phyloP scores from a whole-genome alignment of 2,329 filamentous ascomycete species.

The Talaromyces islandicus region DNA sequence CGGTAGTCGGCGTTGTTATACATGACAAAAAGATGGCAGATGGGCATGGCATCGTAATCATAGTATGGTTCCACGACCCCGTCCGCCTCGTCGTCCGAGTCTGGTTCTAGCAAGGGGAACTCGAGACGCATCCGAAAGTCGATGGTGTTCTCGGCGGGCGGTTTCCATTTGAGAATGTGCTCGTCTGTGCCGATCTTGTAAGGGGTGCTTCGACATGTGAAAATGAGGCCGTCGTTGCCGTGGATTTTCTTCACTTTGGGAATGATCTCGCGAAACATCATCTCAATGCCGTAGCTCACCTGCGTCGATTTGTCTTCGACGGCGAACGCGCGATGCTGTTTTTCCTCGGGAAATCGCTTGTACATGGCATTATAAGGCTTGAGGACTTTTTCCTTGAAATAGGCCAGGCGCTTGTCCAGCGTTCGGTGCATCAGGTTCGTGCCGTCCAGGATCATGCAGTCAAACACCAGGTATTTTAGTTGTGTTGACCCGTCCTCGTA shows the following conservation, averaged over 20 bases:
- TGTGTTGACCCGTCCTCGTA: constrained; percentile 60
- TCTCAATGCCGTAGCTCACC: constrained; percentile 78
- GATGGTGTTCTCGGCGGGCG: constrained; percentile 87
- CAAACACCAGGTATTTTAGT: constrained; percentile 85
- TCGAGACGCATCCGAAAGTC: constrained; percentile 78
- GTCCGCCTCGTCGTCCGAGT: constrained; percentile 61
- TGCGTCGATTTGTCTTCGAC: constrained; percentile 87
- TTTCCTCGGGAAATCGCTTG: constrained; percentile 68
- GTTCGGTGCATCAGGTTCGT: constrained; percentile 70
- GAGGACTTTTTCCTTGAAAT: constrained; percentile 73
- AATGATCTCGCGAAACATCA: constrained; percentile 85
- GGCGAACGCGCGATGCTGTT: constrained; percentile 66
- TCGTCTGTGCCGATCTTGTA: constrained; percentile 89
- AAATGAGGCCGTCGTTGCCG: constrained; percentile 94
- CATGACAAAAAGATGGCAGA: constrained; percentile 66
- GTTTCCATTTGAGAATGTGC: constrained; percentile 97
- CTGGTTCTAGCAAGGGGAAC: constrained; percentile 67
- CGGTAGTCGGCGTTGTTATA: constrained; percentile 61
- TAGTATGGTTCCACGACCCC: constrained; percentile 57
- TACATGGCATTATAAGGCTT: constrained; percentile 70
- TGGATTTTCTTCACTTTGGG: constrained; percentile 68
- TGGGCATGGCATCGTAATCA: constrained; percentile 76
- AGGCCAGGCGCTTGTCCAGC: constrained; percentile 81
- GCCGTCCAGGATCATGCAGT: constrained; percentile 77
- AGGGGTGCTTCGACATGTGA: constrained; percentile 82